Conservation (phyloP, 805 yeast species). For the Hanseniaspora nectarophila region DNA sequence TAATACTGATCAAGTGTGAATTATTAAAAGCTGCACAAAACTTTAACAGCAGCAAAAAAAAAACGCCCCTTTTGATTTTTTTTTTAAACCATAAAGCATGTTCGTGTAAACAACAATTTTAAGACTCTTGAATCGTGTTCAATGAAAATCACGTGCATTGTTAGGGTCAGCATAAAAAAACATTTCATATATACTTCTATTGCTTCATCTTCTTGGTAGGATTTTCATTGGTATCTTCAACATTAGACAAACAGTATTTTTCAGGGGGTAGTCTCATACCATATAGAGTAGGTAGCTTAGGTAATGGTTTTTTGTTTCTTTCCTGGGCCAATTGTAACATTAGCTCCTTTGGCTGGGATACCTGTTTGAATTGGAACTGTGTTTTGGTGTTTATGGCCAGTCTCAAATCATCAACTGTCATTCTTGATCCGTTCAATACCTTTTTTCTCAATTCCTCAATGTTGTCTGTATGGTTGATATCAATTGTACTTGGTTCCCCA, state of each 20-base stretch:
- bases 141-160: too few species aligned
- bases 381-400: conserved; percentile 88
- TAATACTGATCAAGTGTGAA: too few species aligned
- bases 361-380: conserved; percentile 90
- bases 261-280: conserved; percentile 95
- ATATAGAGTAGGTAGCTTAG: conserved; percentile 82
- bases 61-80: too few species aligned
- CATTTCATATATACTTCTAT: background rate
- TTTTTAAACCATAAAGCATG: too few species aligned
- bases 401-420: conserved; percentile 81
- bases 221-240: background rate
- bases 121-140: too few species aligned
- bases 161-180: background rate
- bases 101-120: too few species aligned
- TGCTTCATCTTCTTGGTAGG: background rate
- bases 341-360: conserved; percentile 83
- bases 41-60: too few species aligned
- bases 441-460: conserved; percentile 17
- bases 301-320: conserved; percentile 76
- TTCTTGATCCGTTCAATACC: conserved; percentile 30
- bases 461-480: background rate
- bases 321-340: conserved; percentile 84
- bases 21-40: too few species aligned
- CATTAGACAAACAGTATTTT: conserved; percentile 76
- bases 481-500: conserved; percentile 5